A percentile compares a stretch with the other conserved stretches of the same genome.
Conservation (phyloP, 2,329 filamentous ascomycete species). For the Penicillium sp. region DNA sequence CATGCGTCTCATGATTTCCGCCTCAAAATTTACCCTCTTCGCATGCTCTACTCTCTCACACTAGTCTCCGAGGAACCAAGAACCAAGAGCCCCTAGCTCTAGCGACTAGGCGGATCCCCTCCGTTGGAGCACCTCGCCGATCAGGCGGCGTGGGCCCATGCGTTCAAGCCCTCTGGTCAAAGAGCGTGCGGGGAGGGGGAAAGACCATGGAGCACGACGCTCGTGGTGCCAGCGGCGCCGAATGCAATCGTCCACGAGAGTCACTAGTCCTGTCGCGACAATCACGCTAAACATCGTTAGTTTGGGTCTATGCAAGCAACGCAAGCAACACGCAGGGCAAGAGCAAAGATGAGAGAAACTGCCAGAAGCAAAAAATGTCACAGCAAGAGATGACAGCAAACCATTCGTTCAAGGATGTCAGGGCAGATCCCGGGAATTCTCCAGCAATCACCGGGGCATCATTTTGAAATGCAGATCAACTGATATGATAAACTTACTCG, state of each 20-base stretch:
- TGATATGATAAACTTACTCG: slow-evolving; percentile 81
- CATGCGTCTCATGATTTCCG: slow-evolving; percentile 11
- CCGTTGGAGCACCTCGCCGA: slow-evolving; percentile 67
- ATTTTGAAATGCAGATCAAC: slow-evolving; percentile 1
- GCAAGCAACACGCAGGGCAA: background rate
- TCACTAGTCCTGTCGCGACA: slow-evolving; percentile 84
- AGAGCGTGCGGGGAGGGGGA: slow-evolving; percentile 59
- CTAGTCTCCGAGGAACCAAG: background rate
- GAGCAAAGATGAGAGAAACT: slow-evolving; percentile 4
- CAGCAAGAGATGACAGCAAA: slow-evolving; percentile 4
- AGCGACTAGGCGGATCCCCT: slow-evolving; percentile 39
- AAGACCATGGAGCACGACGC: slow-evolving; percentile 55
- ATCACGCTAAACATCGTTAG: slow-evolving; percentile 66
- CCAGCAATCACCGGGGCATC: too few species aligned
- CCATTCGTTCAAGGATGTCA: slow-evolving; percentile 3
- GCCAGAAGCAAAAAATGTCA: slow-evolving; percentile 9
- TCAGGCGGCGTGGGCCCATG: slow-evolving; percentile 64
- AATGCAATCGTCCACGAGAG: slow-evolving; percentile 90
- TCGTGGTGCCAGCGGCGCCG: slow-evolving; percentile 72
- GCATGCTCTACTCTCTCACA: background rate
- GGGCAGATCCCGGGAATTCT: background rate
- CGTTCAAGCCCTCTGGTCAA: slow-evolving; percentile 65
- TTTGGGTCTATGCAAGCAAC: background rate
- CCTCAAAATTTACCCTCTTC: slow-evolving; percentile 1
- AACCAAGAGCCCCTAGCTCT: background rate